phyloP scores from a whole-genome alignment of 306 rosid genomes.

The Inga oerstediana region DNA sequence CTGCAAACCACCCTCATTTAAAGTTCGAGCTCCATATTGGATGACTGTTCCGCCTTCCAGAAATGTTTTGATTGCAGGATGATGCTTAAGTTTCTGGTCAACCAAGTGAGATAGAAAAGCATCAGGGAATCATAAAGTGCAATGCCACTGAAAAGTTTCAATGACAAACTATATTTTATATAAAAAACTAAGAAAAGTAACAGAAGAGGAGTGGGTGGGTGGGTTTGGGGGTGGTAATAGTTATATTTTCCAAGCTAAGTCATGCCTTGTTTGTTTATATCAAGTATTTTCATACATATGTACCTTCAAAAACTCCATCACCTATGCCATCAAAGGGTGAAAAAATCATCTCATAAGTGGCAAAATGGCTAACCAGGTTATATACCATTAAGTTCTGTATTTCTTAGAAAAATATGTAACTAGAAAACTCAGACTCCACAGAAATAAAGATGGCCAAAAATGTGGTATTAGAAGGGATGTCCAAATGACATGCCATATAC shows the following conservation, averaged over 20 bases:
- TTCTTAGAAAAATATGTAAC: neutral
- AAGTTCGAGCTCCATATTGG: slow-evolving; percentile 94
- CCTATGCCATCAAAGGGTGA: neutral
- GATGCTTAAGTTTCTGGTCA: slow-evolving; percentile 83
- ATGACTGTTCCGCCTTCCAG: slow-evolving; percentile 87
- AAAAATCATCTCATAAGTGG: neutral
- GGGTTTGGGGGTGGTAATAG: neutral
- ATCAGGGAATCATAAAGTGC: slow-evolving; percentile 18
- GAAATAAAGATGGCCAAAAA: neutral
- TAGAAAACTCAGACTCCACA: slow-evolving; percentile 10
- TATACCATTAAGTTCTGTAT: neutral
- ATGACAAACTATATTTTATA: slow-evolving; percentile 7
- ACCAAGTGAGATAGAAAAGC: slow-evolving; percentile 16
- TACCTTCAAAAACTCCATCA: slow-evolving; percentile 18
- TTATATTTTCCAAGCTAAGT: slow-evolving; percentile 6
- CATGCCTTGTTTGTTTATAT: slow-evolving; percentile 1
- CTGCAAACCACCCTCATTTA: slow-evolving; percentile 99
- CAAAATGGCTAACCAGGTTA: neutral
- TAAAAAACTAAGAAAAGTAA: slow-evolving; percentile 13
- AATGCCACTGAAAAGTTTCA: slow-evolving; percentile 21
- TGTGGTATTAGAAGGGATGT: neutral
- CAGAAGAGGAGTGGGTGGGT: neutral
- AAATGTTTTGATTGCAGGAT: slow-evolving; percentile 77
- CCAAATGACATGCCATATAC: neutral
- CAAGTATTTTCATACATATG: neutral